Evolutionary conservation across 2,329 filamentous ascomycete species (phyloP).

Genomic region (Apiospora saccharicola): DNA sequence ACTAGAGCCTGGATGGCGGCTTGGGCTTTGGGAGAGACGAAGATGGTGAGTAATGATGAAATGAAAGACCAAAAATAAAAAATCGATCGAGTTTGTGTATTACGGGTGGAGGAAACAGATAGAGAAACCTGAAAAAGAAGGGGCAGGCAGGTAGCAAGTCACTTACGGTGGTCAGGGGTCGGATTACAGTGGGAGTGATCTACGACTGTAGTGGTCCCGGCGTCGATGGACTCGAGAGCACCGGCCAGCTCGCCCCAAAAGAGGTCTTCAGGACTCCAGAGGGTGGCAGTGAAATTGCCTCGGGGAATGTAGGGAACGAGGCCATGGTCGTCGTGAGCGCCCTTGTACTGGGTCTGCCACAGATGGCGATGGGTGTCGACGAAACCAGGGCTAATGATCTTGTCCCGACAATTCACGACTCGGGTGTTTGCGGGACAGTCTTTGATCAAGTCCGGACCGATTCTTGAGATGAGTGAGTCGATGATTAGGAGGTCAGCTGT

Average conservation of each 20-base stretch:
- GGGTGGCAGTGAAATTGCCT: constrained; percentile 46
- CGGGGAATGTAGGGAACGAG: constrained; percentile 37
- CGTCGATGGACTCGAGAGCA: constrained; percentile 49
- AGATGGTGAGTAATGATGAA: not conserved
- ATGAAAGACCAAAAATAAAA: constrained; percentile 28
- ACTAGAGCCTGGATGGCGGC: constrained; percentile 49
- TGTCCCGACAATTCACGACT: constrained; percentile 49
- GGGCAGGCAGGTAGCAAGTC: constrained; percentile 6
- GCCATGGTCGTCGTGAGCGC: constrained; percentile 34
- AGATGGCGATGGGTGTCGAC: constrained; percentile 54
- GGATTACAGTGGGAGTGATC: constrained; percentile 47
- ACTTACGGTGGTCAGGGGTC: constrained; percentile 41
- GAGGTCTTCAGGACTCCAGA: constrained; percentile 50
- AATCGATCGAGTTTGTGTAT: constrained; percentile 27
- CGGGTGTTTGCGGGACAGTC: constrained; percentile 26
- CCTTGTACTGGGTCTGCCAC: constrained; percentile 50
- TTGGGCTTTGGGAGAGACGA: constrained; percentile 32
- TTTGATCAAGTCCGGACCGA: constrained; percentile 24
- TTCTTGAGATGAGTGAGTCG: constrained; percentile 29
- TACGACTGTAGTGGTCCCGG: constrained; percentile 51
- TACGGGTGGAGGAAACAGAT: not conserved
- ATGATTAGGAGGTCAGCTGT: constrained; percentile 31
- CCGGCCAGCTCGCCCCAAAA: constrained; percentile 55
- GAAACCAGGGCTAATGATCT: constrained; percentile 51
- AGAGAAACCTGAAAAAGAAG: not conserved